Evolutionary conservation across 805 yeast species (phyloP).

Genomic region (Starmerella apicola): DNA sequence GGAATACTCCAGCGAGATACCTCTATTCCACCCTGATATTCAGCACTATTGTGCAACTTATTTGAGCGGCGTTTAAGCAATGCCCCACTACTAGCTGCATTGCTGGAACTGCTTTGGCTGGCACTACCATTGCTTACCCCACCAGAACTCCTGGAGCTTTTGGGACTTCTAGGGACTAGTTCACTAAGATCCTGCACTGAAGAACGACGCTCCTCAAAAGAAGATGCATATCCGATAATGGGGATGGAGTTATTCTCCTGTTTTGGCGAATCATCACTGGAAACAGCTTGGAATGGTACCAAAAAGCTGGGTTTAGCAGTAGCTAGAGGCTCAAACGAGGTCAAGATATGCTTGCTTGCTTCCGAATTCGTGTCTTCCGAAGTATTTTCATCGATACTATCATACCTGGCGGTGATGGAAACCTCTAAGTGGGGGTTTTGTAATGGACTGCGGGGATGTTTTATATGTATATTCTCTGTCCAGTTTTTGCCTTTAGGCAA

Average conservation of each 20-base stretch:
- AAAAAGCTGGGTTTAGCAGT: slow-evolving; percentile 1
- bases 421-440: slow-evolving; percentile 17
- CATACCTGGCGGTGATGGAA: slow-evolving; percentile 12
- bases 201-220: slow-evolving; percentile 8
- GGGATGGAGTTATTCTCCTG: background rate
- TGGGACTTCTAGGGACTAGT: background rate
- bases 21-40: slow-evolving; percentile 4
- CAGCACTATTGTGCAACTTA: background rate
- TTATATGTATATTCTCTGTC: slow-evolving; percentile 7
- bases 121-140: too few species aligned
- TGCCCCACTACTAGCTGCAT: too few species aligned
- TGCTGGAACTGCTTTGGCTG: background rate
- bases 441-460: slow-evolving; percentile 19
- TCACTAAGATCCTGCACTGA: background rate
- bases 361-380: background rate
- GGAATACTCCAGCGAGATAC: slow-evolving; percentile 15
- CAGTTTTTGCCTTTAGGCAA: slow-evolving; percentile 5
- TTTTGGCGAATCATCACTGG: background rate
- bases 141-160: too few species aligned
- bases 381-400: background rate
- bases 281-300: slow-evolving; percentile 2
- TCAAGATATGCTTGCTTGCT: background rate
- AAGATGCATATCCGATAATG: slow-evolving; percentile 6
- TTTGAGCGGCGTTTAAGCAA: background rate
- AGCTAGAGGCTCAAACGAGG: slow-evolving; percentile 10